Conservation (phyloP, 257 asterid genomes). For the Petunia secreta region DNA sequence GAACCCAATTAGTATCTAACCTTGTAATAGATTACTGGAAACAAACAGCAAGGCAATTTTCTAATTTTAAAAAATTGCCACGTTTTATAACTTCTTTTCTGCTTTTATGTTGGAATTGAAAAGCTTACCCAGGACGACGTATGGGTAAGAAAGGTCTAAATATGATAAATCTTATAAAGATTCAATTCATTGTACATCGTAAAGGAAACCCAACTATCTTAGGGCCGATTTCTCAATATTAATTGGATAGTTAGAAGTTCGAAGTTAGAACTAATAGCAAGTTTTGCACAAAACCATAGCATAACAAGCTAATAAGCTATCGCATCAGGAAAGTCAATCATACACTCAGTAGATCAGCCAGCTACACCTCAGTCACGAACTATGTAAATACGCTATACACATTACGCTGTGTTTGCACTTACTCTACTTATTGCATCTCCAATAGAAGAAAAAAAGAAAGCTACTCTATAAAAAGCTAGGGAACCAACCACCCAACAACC, state of each 20-base stretch:
- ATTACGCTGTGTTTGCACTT: neutral
- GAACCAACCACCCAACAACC: neutral
- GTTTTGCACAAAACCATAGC: neutral
- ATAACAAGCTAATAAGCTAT: neutral
- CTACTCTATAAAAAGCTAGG: neutral
- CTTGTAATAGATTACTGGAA: neutral
- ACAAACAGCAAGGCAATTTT: neutral
- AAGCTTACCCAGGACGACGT: neutral
- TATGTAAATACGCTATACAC: neutral
- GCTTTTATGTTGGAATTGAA: slow-evolving; percentile 9
- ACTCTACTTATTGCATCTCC: neutral
- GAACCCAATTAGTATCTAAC: neutral
- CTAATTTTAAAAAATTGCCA: neutral
- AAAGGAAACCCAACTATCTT: neutral
- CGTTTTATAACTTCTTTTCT: neutral
- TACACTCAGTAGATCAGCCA: neutral
- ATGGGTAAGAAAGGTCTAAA: neutral
- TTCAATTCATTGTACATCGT: neutral
- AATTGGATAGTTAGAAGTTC: neutral
- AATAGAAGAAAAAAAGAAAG: neutral
- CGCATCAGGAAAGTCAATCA: neutral
- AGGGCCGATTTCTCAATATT: too few species aligned
- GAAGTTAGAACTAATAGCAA: neutral
- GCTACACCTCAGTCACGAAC: neutral
- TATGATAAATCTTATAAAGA: neutral